Base-by-base conservation (phyloP, 164 flowering plant genomes). In the Liquidambar formosana region DNA sequence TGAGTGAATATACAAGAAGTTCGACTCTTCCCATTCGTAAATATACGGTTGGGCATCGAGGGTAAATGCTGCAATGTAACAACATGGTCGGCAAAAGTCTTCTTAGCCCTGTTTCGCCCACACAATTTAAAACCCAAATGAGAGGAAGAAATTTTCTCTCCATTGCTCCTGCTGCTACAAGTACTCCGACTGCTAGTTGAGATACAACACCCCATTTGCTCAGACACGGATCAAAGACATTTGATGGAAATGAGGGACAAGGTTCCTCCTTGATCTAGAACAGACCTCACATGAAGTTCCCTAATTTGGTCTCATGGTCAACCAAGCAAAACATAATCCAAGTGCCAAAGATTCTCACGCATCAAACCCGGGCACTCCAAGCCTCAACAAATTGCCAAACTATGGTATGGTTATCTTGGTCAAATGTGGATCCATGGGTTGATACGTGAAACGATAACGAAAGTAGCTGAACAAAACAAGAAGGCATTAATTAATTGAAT, bases 1-100 rank as follows among this genome's bases (percentile, higher is more conserved):
- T 92, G 97, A 21, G 98, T 92, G 77, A 90, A 94, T 63, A 94
- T 79, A 70, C 96, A 93, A 54, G 97, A 87, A 71, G 73, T 78
- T 49, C 80, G 82, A 65, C 88, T 91, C 77, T 82, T 88, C 22
- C 97, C 95, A 81, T 91, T 93, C 23, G 82, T 65, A 78, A 85
- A 84, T 67, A 87, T 79, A 68, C 98, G 83, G 73, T 86, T 87
- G 28, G 96, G 92, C 8, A 89, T 71, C 8, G 84, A 78, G n/a
- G 85, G 76, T 51, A 91, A 78, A 72, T 89, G 80, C 73, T 89
- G 90, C 78, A 86, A 72, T 13, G 71, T 69, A 56, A 78, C 67
- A 61, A 79, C 81, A 63, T 86, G 85, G 21, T 86, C 86, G 0
- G 88, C 78, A 58, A 81, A 83, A 45, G 87, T 80, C 67, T 72